A percentile compares a stretch with the other conserved stretches of the same genome.
Conservation (phyloP, 768 basidiomycete genomes). For the Trametes elegans region DNA sequence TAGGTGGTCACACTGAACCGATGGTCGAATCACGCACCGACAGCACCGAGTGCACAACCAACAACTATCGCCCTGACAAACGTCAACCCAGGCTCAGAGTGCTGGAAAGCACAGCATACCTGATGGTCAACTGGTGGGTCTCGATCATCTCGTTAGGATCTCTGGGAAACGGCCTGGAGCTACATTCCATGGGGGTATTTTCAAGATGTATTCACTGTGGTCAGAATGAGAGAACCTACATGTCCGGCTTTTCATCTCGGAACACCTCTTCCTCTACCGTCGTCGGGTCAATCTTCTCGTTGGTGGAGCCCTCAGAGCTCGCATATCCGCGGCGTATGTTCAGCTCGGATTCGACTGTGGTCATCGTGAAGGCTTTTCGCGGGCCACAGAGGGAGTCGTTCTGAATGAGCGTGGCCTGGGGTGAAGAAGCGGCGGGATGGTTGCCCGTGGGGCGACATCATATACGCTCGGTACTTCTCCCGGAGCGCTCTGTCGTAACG, state of each 20-base stretch:
- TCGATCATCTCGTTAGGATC: slow-evolving; percentile 48
- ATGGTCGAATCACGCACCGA: slow-evolving; percentile 16
- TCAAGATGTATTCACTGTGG: background rate
- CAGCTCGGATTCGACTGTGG: background rate
- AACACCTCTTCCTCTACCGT: background rate
- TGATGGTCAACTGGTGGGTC: slow-evolving; percentile 50
- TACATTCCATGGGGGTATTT: too few relatives aligned
- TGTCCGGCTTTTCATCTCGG: background rate
- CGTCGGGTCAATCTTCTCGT: background rate
- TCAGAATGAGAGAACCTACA: background rate
- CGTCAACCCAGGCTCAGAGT: background rate
- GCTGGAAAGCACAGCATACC: slow-evolving; percentile 25
- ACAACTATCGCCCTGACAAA: slow-evolving; percentile 14
- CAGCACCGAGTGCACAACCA: slow-evolving; percentile 18
- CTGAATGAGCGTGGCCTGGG: background rate
- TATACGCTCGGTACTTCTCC: background rate
- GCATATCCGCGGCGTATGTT: background rate
- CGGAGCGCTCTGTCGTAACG: background rate
- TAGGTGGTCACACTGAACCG: slow-evolving; percentile 44
- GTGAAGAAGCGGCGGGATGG: too few relatives aligned
- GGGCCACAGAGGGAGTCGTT: background rate
- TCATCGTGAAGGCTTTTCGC: background rate
- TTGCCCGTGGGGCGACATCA: background rate
- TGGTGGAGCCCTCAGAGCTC: background rate
- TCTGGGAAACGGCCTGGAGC: slow-evolving; percentile 49